Conservation (phyloP, 208 protist species). For the Lotmaria passim region DNA sequence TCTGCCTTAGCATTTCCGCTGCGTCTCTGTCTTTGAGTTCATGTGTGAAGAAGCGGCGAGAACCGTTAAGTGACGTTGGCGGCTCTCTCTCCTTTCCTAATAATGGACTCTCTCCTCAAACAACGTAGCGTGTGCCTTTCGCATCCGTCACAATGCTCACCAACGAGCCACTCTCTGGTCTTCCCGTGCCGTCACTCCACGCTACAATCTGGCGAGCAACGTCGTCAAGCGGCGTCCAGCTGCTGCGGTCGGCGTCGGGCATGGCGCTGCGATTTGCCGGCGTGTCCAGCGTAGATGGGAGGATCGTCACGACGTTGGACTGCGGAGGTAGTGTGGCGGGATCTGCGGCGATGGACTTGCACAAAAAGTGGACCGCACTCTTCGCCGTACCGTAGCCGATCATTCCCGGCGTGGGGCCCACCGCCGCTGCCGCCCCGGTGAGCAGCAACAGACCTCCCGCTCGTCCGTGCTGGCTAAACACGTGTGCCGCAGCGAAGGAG, state of each 20-base stretch:
- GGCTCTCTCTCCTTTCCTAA: not conserved
- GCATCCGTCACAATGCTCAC: conserved; percentile 30
- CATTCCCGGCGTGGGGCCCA: conserved; percentile 65
- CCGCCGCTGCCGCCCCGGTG: conserved; percentile 45
- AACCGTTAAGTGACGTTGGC: too few relatives aligned
- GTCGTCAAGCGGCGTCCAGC: conserved; percentile 59
- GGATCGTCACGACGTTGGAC: conserved; percentile 59
- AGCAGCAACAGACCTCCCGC: conserved; percentile 61
- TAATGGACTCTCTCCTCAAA: not conserved
- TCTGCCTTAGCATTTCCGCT: too few relatives aligned
- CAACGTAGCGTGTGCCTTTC: conserved; percentile 21
- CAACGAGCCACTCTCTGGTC: conserved; percentile 50
- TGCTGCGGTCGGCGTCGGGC: conserved; percentile 55
- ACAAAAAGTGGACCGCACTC: conserved; percentile 84
- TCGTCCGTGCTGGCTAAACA: conserved; percentile 50
- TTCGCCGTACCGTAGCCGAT: conserved; percentile 89
- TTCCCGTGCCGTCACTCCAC: conserved; percentile 44
- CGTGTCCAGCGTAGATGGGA: conserved; percentile 80
- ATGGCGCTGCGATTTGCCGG: conserved; percentile 62
- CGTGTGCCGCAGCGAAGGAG: conserved; percentile 65
- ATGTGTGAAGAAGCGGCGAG: too few relatives aligned
- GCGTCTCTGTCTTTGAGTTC: too few relatives aligned
- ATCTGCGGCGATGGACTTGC: conserved; percentile 51
- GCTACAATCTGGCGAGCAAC: conserved; percentile 43
- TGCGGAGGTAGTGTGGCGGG: conserved; percentile 41